These are phyloP conservation scores for Austropuccinia psidii DNA, from an alignment of 1,284 basidiomycete genomes.

Conservation along the genomic window DNA sequence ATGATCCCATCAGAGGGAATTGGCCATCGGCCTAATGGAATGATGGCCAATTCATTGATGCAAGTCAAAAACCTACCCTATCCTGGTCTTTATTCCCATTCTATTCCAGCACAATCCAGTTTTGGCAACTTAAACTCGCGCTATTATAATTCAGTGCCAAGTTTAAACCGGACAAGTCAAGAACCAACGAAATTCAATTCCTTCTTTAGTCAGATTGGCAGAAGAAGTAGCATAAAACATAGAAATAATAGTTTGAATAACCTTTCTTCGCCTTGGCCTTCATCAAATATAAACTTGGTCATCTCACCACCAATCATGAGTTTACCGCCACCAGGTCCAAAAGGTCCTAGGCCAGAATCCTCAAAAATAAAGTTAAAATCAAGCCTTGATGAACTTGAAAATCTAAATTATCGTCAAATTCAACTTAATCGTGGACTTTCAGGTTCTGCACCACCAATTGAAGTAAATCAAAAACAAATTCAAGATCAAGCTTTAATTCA, in stretches of 20 bases:
- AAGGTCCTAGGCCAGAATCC: neutral
- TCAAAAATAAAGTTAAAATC: neutral
- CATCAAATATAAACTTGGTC: neutral
- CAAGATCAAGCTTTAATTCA: neutral
- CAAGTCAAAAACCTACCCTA: slow-evolving; percentile 18
- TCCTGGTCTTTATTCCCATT: slow-evolving; percentile 18
- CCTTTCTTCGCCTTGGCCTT: neutral
- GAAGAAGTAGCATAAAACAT: neutral
- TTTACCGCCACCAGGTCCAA: neutral
- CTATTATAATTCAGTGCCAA: neutral
- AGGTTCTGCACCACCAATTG: neutral
- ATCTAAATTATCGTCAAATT: no score
- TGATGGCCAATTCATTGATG: slow-evolving; percentile 15
- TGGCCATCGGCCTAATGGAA: neutral
- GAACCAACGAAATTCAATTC: neutral
- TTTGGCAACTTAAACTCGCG: neutral
- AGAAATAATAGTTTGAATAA: neutral
- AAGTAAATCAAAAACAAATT: neutral
- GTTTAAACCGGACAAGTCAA: neutral
- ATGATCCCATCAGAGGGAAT: neutral
- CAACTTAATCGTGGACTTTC: no score
- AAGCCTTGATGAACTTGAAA: no score
- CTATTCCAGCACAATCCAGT: neutral
- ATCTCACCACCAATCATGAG: neutral
- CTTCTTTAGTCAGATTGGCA: slow-evolving; percentile 12